Evolutionary conservation across 2,329 filamentous ascomycete genomes (phyloP), one percentile per base, ranked within the genome.

Genomic region (Fusarium pseudonygamai): DNA sequence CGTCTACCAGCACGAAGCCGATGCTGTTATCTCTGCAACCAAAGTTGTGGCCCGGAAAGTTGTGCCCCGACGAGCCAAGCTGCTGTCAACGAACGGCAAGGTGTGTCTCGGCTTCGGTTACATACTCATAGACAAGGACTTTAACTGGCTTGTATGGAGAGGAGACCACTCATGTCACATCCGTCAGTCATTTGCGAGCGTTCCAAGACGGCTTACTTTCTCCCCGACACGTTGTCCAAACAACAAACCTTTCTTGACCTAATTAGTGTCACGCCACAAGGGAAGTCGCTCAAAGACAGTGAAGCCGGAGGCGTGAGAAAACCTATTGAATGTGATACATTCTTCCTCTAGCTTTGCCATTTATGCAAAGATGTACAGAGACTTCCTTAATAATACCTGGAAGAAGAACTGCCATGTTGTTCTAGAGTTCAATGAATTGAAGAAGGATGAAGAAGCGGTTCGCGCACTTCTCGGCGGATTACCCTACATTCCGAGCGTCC

Each of bases 141-240:
- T 13, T 3, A 16, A 49, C 28, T 1, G 22, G 28, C 15, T 7
- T 5, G 15, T 7, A 13, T 18, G 20, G 15, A 10, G 46, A n/a
- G 15, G 1, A 18, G 28, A 18, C 7, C 28, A n/a, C 22, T 32
- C 46, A 7, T 13, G 15, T 16, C 15, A 12, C 11, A 26, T 20
- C 1, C 16, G 2, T 9, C 5, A 4, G 6, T 26, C 1, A 45
- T 6, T 11, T 16, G 13, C 10, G 5, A 13, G 46, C 14, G 14
- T n/a, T 20, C 7, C 10, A 0, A 12, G 14, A n/a, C 20, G 3
- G 5, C 15, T 15, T 30, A 12, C 7, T n/a, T 16, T 16, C 26
- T 8, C 6, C 28, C 11, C 14, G 7, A n/a, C 14, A 9, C 20
- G 46, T 8, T 30, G 28, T 11, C 14, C 15, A 49, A 49, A 49